Percentiles rank a stretch among this genome's conserved stretches.
These are phyloP conservation scores for Rhizoctonia solani DNA, from an alignment of 1,284 basidiomycete species.

Conservation along the genomic window DNA sequence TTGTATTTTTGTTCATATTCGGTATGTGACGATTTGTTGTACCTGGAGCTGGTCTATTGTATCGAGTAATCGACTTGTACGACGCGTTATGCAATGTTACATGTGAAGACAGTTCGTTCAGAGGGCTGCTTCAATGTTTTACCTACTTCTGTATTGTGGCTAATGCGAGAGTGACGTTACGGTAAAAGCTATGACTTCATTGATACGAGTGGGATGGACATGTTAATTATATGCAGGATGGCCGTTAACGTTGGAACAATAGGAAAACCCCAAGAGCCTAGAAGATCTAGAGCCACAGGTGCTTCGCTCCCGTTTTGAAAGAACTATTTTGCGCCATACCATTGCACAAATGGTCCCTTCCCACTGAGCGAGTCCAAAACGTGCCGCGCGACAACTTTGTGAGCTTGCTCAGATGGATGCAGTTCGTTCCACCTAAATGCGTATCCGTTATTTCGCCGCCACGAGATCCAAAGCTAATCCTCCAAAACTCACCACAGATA, in stretches of 20 bases:
- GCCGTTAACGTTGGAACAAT: too few species aligned
- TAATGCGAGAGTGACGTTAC: too few species aligned
- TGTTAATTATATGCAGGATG: too few species aligned
- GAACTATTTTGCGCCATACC: slow-evolving; percentile 28
- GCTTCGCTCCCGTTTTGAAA: neutral
- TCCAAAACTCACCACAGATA: slow-evolving; percentile 22
- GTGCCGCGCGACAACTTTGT: slow-evolving; percentile 12
- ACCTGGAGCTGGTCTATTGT: neutral
- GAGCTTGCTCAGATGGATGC: slow-evolving; percentile 11
- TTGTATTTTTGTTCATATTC: neutral
- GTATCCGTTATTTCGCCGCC: neutral
- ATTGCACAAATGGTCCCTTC: slow-evolving; percentile 24
- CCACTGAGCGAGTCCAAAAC: slow-evolving; percentile 5
- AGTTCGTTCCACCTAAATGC: slow-evolving; percentile 23
- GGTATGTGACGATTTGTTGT: slow-evolving; percentile 10
- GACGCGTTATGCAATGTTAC: too few species aligned
- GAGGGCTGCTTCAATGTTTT: too few species aligned
- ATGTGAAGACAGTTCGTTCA: too few species aligned
- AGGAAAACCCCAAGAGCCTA: too few species aligned
- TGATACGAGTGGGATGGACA: too few species aligned
- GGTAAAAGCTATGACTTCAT: too few species aligned
- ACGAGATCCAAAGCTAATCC: neutral
- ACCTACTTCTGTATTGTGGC: too few species aligned
- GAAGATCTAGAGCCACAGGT: too few species aligned
- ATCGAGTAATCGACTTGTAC: neutral